These are phyloP conservation scores for Spiraea crenata DNA, from an alignment of 331 rosid genomes.

Conservation along the genomic window DNA sequence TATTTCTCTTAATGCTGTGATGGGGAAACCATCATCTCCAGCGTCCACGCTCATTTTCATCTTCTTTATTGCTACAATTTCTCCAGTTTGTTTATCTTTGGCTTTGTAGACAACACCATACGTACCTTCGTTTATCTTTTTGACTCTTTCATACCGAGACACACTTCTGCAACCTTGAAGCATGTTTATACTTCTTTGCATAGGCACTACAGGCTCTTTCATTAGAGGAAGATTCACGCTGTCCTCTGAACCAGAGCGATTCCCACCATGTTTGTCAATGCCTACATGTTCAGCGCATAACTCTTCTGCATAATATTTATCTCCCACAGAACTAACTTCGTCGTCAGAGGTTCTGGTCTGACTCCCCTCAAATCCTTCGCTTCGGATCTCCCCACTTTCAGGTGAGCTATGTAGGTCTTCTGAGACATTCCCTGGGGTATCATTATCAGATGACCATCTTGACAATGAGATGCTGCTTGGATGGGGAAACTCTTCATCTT, in stretches of 20 bases:
- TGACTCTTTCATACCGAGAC: constrained; percentile 70
- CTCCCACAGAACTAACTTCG: constrained; percentile 27
- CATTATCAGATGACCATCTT: constrained; percentile 63
- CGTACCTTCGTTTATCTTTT: constrained; percentile 91
- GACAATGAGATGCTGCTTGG: constrained; percentile 49
- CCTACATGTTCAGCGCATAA: constrained; percentile 12
- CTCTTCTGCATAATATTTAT: constrained; percentile 25
- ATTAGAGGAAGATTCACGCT: constrained; percentile 13
- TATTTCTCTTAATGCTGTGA: constrained; percentile 86
- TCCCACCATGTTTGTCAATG: constrained; percentile 24
- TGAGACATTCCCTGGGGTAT: background rate
- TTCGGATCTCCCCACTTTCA: constrained; percentile 49
- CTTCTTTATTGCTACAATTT: constrained; percentile 85
- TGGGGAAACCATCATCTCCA: constrained; percentile 72
- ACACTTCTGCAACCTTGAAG: constrained; percentile 74
- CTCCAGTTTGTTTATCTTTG: constrained; percentile 75
- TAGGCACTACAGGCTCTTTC: constrained; percentile 22
- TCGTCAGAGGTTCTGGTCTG: constrained; percentile 41
- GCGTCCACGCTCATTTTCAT: constrained; percentile 75
- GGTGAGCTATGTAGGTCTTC: constrained; percentile 33
- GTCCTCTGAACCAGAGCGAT: constrained; percentile 36
- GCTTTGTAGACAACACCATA: constrained; percentile 95
- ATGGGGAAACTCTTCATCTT: constrained; percentile 26
- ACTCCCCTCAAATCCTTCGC: constrained; percentile 36
- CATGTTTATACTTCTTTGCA: constrained; percentile 52